A percentile compares a stretch with the other conserved stretches of the same genome.
phyloP scores from a whole-genome alignment of 495 filamentous ascomycete genomes.

The Neurospora intermedia region DNA sequence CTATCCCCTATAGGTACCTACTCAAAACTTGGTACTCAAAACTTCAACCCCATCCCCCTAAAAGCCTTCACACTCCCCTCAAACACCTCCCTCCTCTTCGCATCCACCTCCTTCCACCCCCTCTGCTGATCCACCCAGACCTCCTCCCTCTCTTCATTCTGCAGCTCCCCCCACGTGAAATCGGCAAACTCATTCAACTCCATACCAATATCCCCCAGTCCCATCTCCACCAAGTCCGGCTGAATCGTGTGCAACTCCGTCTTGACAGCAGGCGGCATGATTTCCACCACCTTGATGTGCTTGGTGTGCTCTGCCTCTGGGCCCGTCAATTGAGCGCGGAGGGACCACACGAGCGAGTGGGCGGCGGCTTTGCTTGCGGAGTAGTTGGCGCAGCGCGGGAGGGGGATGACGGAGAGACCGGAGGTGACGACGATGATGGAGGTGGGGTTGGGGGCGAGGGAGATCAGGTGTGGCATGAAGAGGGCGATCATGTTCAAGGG shows the following conservation, averaged over 20 bases:
- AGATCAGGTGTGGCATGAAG: constrained; percentile 53
- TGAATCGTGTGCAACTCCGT: constrained; percentile 49
- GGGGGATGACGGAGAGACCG: constrained; percentile 43
- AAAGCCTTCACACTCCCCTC: constrained; percentile 3
- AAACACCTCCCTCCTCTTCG: constrained; percentile 5
- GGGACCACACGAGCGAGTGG: constrained; percentile 42
- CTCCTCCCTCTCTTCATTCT: constrained; percentile 42
- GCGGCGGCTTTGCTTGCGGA: constrained; percentile 50
- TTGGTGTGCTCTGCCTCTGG: constrained; percentile 1
- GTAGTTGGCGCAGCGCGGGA: constrained; percentile 42
- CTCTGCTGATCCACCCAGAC: constrained; percentile 19
- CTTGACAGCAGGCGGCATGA: constrained; percentile 57
- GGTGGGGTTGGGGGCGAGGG: constrained; percentile 18
- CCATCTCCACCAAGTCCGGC: constrained; percentile 31
- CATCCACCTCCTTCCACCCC: constrained; percentile 5
- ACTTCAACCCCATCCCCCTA: constrained; percentile 5
- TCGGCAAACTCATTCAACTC: constrained; percentile 48
- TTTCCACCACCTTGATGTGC: constrained; percentile 48
- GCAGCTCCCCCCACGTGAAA: constrained; percentile 45
- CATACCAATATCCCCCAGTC: constrained; percentile 40
- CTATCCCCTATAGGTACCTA: no score
- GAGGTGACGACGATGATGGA: constrained; percentile 42
- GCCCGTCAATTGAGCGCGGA: constrained; percentile 46
- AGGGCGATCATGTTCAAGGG: constrained; percentile 48
- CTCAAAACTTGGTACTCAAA: no score